phyloP scores from a whole-genome alignment of 2,329 filamentous ascomycete genomes.

The Talaromyces sp. region DNA sequence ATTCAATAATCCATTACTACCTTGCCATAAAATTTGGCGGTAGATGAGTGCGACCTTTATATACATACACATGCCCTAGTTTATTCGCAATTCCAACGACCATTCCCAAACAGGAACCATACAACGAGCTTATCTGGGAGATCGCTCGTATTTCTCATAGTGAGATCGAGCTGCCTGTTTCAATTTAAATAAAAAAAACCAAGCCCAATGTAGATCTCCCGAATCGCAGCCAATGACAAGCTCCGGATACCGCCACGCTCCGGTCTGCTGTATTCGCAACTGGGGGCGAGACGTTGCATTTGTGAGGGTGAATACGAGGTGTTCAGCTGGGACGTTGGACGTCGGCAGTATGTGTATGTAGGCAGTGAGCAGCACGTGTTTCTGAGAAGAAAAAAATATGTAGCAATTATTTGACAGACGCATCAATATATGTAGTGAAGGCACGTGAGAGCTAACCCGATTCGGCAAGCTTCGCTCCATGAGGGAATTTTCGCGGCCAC shows the following conservation, averaged over 20 bases:
- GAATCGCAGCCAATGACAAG: neutral
- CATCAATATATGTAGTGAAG: too few species aligned
- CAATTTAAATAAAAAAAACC: neutral
- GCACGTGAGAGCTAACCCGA: neutral
- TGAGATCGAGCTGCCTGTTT: neutral
- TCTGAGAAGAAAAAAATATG: too few species aligned
- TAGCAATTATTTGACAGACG: too few species aligned
- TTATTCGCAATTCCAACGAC: neutral
- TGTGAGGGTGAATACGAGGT: neutral
- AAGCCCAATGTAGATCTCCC: neutral
- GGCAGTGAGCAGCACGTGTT: too few species aligned
- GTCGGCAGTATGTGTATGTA: too few species aligned
- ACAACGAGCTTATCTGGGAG: neutral
- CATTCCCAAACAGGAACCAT: neutral
- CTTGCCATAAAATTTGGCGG: too few species aligned
- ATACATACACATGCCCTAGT: neutral
- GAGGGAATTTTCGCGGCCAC: neutral
- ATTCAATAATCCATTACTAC: neutral
- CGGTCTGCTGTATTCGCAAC: neutral
- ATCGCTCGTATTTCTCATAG: neutral
- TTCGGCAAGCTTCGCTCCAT: neutral
- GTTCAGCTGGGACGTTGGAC: neutral
- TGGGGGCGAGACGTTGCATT: neutral
- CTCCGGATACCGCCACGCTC: neutral
- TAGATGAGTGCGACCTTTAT: neutral